phyloP scores from a whole-genome alignment of 768 basidiomycete genomes.

The Phanerochaete sordida region DNA sequence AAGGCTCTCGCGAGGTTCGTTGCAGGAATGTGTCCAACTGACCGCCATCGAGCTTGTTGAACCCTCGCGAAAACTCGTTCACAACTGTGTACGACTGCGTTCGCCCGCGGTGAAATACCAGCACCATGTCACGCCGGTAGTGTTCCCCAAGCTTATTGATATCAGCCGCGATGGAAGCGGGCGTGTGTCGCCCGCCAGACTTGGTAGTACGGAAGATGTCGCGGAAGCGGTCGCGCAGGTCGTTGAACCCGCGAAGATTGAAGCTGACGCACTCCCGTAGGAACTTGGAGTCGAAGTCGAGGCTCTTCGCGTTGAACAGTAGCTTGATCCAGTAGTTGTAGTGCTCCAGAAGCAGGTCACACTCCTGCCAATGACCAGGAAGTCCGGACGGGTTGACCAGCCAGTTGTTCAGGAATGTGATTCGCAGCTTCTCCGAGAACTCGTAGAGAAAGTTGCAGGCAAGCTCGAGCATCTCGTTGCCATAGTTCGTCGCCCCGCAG shows the following conservation, averaged over 20 bases:
- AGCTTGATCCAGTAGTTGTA: background rate
- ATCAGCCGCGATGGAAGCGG: background rate
- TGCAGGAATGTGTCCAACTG: background rate
- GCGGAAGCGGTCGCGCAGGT: background rate
- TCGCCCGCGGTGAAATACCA: background rate
- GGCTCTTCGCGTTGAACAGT: background rate
- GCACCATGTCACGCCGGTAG: background rate
- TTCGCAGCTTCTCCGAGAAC: background rate
- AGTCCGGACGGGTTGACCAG: conserved; percentile 1
- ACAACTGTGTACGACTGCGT: background rate
- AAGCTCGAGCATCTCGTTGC: conserved; percentile 2
- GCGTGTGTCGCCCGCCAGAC: no score
- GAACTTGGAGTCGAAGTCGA: background rate
- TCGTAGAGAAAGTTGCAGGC: conserved; percentile 6
- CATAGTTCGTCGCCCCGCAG: background rate
- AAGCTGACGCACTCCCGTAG: background rate
- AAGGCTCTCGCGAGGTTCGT: background rate
- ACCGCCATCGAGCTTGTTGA: background rate
- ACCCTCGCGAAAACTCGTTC: background rate
- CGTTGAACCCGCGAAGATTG: background rate
- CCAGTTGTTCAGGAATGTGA: background rate
- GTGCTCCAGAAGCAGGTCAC: background rate
- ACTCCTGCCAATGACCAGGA: background rate
- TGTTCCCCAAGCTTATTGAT: background rate
- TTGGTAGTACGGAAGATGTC: background rate